phyloP scores from a whole-genome alignment of 225 moss, liverwort and hornwort species.

The Marchantia polymorpha region DNA sequence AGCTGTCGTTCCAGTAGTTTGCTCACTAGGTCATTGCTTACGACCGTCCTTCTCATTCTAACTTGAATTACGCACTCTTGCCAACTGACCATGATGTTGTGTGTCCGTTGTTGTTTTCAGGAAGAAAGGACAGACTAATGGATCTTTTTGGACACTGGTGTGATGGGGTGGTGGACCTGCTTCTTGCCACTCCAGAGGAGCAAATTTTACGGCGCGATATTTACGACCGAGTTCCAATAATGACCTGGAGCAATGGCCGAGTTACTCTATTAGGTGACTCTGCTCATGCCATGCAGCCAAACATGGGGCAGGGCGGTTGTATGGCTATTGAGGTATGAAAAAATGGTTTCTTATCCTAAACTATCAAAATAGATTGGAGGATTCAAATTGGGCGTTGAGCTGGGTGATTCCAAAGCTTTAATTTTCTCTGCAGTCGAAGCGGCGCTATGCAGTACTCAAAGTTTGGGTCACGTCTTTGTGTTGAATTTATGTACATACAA shows the following conservation, averaged over 20 bases:
- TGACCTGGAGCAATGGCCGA: slow-evolving; percentile 89
- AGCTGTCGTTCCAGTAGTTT: neutral
- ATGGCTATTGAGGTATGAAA: slow-evolving; percentile 86
- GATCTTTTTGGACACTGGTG: slow-evolving; percentile 82
- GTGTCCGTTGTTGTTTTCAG: slow-evolving; percentile 20
- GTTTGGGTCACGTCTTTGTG: neutral
- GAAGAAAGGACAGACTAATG: slow-evolving; percentile 65
- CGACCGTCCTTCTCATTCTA: too few relatives aligned
- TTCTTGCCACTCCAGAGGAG: slow-evolving; percentile 80
- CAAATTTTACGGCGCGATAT: slow-evolving; percentile 83
- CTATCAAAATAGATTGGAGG: neutral
- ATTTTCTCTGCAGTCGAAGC: neutral
- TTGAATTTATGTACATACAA: neutral
- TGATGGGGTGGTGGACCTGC: slow-evolving; percentile 84
- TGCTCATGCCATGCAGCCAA: slow-evolving; percentile 99
- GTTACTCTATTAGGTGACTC: slow-evolving; percentile 92
- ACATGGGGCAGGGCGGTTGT: slow-evolving; percentile 92
- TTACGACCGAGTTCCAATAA: slow-evolving; percentile 78
- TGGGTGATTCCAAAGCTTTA: neutral
- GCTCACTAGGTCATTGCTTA: neutral
- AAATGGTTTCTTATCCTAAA: neutral
- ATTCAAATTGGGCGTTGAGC: neutral
- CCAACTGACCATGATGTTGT: neutral
- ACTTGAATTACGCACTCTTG: neutral
- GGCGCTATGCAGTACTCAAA: neutral